Evolutionary conservation across 805 yeast genomes (phyloP), one percentile per base, ranked within the genome.

Genomic region (Komagataella kurtzmanii): DNA sequence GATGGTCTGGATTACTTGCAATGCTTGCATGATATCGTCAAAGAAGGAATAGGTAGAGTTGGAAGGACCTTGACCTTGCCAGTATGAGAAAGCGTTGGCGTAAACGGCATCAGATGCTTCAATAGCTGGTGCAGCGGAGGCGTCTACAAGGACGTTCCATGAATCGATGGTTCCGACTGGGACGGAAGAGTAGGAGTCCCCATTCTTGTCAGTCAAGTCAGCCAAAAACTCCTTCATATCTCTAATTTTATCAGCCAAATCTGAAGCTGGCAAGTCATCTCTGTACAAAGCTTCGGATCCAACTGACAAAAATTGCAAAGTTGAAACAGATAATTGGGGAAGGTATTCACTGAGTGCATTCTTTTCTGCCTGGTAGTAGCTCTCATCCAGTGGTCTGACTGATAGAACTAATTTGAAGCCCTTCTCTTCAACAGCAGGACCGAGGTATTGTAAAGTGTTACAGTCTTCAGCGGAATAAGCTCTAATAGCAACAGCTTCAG

Each of bases 251-350:
- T 64, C 68, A 49, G 96, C 95, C 63, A 91, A 80, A 52, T 78
- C 79, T 40, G 73, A 60, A 47, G 96, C 89, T 50, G 90, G 75
- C 70, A 90, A 57, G 66, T 91, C 98, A 45, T 68, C 80, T 76
- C 98, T 88, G 80, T 91, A 91, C 57, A 91, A 76, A 54, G 96
- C 91, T 76, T 91, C 98, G 23, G 97, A 89, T 58, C 98, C 98
- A 58, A 91, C 98, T 51, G 88, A 75, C 70, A 91, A 74, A 48
- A 82, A 87, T 61, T 81, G 79, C 61, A 91, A 76, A 56, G 88
- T 79, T 50, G 79, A 73, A 55, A 78, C 75, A 51, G 87, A 81
- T 56, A 89, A 74, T 36, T 61, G 70, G 60, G 97, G 96, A 67
- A 91, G 78, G 68, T 84, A 85, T 10, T 70, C 53, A 57, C 71